Conservation (phyloP, 768 basidiomycete species). For the Mycena polygramma region DNA sequence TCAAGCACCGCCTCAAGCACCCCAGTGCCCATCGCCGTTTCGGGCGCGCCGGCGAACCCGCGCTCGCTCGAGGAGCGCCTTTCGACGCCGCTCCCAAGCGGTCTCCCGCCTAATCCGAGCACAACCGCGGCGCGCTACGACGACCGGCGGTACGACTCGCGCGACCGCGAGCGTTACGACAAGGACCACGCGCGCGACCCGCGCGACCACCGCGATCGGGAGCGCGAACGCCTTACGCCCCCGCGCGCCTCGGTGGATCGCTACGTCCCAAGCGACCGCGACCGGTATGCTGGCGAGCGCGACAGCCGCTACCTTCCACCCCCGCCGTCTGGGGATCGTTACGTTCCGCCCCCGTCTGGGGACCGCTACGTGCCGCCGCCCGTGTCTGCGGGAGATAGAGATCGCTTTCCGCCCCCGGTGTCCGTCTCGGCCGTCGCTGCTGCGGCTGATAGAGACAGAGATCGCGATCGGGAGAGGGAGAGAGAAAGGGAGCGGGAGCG, state of each 20-base stretch:
- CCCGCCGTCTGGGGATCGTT: conserved; percentile 22
- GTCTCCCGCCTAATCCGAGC: not conserved
- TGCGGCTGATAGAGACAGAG: not conserved
- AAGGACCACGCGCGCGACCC: conserved; percentile 1
- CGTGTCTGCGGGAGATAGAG: no score
- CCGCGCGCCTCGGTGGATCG: conserved; percentile 18
- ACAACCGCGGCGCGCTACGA: conserved; percentile 27
- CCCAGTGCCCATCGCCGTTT: not conserved
- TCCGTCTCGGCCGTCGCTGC: not conserved
- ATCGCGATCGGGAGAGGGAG: conserved; percentile 24
- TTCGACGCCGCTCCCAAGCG: conserved; percentile 23
- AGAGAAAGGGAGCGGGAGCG: conserved; percentile 28
- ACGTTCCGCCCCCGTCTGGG: not conserved
- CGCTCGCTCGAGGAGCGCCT: conserved; percentile 36
- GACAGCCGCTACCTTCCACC: conserved; percentile 8
- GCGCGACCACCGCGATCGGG: conserved; percentile 20
- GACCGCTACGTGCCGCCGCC: conserved; percentile 14
- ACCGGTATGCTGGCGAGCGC: conserved; percentile 8
- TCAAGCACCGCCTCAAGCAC: conserved; percentile 27
- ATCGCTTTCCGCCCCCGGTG: conserved; percentile 7
- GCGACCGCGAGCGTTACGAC: conserved; percentile 9
- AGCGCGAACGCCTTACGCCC: conserved; percentile 16
- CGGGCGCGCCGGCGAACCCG: conserved; percentile 24
- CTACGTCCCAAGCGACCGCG: conserved; percentile 28
- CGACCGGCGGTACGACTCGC: conserved; percentile 18